Evolutionary conservation across 2,329 filamentous ascomycete species (phyloP).

Genomic region (Drechslera avenae): DNA sequence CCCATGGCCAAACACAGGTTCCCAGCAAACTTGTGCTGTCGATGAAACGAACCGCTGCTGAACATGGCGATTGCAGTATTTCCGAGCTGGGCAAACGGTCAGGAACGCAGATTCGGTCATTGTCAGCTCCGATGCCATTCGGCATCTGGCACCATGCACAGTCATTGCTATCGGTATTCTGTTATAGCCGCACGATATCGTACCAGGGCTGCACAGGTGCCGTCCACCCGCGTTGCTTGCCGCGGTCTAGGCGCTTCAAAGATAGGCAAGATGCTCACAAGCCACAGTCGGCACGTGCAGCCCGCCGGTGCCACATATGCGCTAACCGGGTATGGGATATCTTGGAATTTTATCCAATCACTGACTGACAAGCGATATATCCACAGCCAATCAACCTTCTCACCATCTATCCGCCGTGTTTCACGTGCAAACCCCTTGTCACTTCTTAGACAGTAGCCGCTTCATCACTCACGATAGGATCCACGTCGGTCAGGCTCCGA

Average conservation of each 20-base stretch:
- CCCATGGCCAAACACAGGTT: not conserved
- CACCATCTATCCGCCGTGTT: conserved; percentile 22
- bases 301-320: conserved; percentile 15
- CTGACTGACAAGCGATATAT: conserved; percentile 7
- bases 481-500: conserved; percentile 30
- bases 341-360: conserved; percentile 24
- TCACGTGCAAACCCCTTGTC: conserved; percentile 25
- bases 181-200: not conserved
- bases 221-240: conserved; percentile 13
- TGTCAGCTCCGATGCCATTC: too few relatives aligned
- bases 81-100: too few relatives aligned
- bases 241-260: conserved; percentile 16
- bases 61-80: too few relatives aligned
- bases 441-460: conserved; percentile 20
- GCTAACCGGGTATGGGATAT: conserved; percentile 15
- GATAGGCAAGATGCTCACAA: conserved; percentile 12
- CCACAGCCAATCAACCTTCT: conserved; percentile 20
- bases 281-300: conserved; percentile 16
- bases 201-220: not conserved
- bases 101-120: too few relatives aligned
- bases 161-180: not conserved
- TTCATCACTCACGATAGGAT: conserved; percentile 28
- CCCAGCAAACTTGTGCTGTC: too few relatives aligned
- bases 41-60: too few relatives aligned
- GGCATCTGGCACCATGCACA: too few relatives aligned